phyloP scores from a whole-genome alignment of 1,284 basidiomycete genomes.

The Moesziomyces sp. region DNA sequence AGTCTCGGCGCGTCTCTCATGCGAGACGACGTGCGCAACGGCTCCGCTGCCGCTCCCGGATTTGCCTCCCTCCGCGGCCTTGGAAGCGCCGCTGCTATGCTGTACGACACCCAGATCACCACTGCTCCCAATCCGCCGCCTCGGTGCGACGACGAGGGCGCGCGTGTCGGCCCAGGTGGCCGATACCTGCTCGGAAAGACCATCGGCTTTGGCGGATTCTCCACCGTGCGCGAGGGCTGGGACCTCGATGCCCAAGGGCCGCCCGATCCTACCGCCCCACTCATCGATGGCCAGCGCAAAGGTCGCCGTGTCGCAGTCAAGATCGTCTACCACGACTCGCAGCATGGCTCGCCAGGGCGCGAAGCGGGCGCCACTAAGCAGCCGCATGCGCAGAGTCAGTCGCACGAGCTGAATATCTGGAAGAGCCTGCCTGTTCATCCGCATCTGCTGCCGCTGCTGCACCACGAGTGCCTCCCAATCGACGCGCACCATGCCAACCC shows the following conservation, averaged over 20 bases:
- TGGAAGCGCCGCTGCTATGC: slow-evolving; percentile 40
- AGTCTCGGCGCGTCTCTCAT: slow-evolving; percentile 28
- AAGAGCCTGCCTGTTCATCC: slow-evolving; percentile 47
- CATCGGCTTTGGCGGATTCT: slow-evolving; percentile 86
- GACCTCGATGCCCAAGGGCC: slow-evolving; percentile 40
- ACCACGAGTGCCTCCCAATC: slow-evolving; percentile 46
- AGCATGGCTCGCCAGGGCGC: slow-evolving; percentile 3
- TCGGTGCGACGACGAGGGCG: slow-evolving; percentile 52
- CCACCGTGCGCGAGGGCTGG: slow-evolving; percentile 78
- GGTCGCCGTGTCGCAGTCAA: slow-evolving; percentile 55
- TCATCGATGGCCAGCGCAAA: slow-evolving; percentile 25
- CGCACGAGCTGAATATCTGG: slow-evolving; percentile 57
- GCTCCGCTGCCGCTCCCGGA: slow-evolving; percentile 21
- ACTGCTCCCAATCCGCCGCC: slow-evolving; percentile 25
- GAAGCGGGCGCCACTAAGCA: slow-evolving; percentile 4
- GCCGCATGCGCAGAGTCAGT: slow-evolving; percentile 6
- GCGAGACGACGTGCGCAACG: slow-evolving; percentile 25
- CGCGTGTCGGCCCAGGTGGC: slow-evolving; percentile 45
- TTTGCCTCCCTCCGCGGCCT: slow-evolving; percentile 37
- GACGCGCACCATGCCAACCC: slow-evolving; percentile 2
- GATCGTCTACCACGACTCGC: slow-evolving; percentile 44
- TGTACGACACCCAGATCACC: slow-evolving; percentile 22
- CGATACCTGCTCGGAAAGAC: slow-evolving; percentile 80
- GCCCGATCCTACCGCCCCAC: slow-evolving; percentile 25
- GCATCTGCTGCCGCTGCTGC: slow-evolving; percentile 55